Evolutionary conservation across 306 rosid species (phyloP), one percentile per base, ranked within the genome.

Genomic region (Quercus wislizeni): DNA sequence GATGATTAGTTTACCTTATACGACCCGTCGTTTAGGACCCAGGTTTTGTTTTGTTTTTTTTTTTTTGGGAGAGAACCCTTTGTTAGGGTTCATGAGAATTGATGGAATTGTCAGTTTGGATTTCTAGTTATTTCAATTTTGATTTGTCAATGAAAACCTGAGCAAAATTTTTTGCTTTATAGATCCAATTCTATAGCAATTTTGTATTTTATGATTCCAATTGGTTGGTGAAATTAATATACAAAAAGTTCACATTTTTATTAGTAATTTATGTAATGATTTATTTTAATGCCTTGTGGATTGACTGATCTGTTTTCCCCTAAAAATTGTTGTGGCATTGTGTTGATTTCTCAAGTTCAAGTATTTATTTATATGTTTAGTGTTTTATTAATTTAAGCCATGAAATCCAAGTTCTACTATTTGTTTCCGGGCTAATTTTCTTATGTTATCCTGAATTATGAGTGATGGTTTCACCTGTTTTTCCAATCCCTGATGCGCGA

Each of bases 1-100:
- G 85, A 76, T 14, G 85, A 81, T 5, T 77, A 30, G 41, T 52
- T 5, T 12, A 3, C 54, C 54, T 49, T 49, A 12, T 49, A 49
- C 54, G 15, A 49, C 23, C n/a, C 13, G 1, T 64, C 43, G 70
- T 64, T 64, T 64, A 31, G 71, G 49, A 35, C 14, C 6, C 71
- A 20, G 30, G 71, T 31, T 67, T 67, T 33, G 17, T n/a, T 64
- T 64, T 31, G 17, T 27, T 5, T 58, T 61, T 1, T 30, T 30
- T 8, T 5, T 65, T 67, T 31, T 3, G 71, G 27, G 71, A 67
- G 71, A 20, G 28, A 58, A 23, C 65, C 25, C 27, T 12, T 59
- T 23, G 49, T 11, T 63, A 12, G 71, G 71, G 51, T 12, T 31
- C n/a, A 18, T 10, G n/a, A 46, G 51, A 33, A 33, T 11, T 64